phyloP scores from a whole-genome alignment of 768 basidiomycete species.

The Podaxis rugospora region DNA sequence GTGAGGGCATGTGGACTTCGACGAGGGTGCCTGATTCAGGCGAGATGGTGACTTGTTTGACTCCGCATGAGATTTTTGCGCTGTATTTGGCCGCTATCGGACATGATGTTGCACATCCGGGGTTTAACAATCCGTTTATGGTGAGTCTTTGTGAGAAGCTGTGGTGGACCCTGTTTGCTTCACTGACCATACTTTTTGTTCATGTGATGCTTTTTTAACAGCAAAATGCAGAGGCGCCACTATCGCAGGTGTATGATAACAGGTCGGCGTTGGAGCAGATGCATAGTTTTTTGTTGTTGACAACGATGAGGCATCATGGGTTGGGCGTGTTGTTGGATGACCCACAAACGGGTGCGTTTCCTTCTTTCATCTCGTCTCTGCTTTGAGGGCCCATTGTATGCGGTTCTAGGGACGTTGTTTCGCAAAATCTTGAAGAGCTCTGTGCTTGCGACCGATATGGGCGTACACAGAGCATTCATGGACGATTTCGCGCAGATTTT shows the following conservation, averaged over 20 bases:
- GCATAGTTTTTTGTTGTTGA: constrained; percentile 80
- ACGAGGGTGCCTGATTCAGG: constrained; percentile 32
- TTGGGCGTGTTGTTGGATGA: constrained; percentile 65
- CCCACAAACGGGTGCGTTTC: constrained; percentile 20
- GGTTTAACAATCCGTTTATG: constrained; percentile 92
- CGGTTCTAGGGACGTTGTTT: constrained; percentile 39
- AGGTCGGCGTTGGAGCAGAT: constrained; percentile 89
- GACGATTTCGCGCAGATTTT: constrained; percentile 50
- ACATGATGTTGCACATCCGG: constrained; percentile 97
- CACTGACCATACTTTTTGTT: background rate
- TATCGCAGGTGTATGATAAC: constrained; percentile 85
- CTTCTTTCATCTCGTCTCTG: background rate
- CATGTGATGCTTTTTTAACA: constrained; percentile 25
- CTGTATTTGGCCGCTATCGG: constrained; percentile 92
- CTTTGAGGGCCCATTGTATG: background rate
- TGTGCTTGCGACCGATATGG: constrained; percentile 94
- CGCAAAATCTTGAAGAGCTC: constrained; percentile 75
- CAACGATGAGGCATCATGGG: constrained; percentile 77
- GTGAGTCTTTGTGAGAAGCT: constrained; percentile 38
- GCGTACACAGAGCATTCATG: constrained; percentile 85
- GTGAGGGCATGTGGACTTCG: constrained; percentile 33
- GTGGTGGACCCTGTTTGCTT: background rate
- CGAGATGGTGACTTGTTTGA: constrained; percentile 40
- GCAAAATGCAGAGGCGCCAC: constrained; percentile 92
- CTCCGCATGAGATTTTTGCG: constrained; percentile 73